Evolutionary conservation across 306 rosid species (phyloP).

Genomic region (Vigna mungo): DNA sequence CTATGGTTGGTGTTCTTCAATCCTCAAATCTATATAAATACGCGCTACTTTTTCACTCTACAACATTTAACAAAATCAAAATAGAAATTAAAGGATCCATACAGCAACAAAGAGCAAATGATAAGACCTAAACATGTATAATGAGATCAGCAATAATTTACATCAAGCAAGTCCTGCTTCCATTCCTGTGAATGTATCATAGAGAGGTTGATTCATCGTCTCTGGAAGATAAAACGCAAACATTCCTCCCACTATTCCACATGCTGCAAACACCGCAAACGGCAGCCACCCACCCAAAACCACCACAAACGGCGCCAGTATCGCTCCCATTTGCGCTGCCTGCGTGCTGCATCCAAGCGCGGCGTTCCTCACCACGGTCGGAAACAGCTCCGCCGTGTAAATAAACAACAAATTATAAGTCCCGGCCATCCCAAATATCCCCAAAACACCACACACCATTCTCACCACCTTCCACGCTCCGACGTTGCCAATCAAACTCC

Average conservation of each 20-base stretch:
- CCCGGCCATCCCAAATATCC: conserved; percentile 93
- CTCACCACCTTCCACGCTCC: conserved; percentile 65
- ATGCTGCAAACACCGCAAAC: conserved; percentile 66
- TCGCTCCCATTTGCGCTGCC: conserved; percentile 88
- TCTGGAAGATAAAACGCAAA: conserved; percentile 84
- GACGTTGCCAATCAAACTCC: conserved; percentile 49
- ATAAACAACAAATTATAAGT: conserved; percentile 82
- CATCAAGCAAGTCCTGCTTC: conserved; percentile 45
- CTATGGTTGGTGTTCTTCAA: not conserved
- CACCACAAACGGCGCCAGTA: conserved; percentile 86
- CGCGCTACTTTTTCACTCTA: not conserved
- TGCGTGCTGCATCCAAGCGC: conserved; percentile 78
- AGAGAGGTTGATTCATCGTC: conserved; percentile 78
- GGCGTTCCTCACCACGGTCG: conserved; percentile 88
- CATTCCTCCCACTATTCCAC: conserved; percentile 74
- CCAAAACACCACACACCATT: conserved; percentile 76
- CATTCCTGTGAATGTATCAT: conserved; percentile 79
- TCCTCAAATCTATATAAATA: not conserved
- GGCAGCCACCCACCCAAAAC: conserved; percentile 79
- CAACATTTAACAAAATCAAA: not conserved
- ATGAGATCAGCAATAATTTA: not conserved
- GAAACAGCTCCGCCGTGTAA: conserved; percentile 83
- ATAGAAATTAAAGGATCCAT: not conserved
- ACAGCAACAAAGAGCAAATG: not conserved
- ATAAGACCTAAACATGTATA: not conserved